phyloP scores from a whole-genome alignment of 139 green algal genomes.

The Coelastrella sp. region DNA sequence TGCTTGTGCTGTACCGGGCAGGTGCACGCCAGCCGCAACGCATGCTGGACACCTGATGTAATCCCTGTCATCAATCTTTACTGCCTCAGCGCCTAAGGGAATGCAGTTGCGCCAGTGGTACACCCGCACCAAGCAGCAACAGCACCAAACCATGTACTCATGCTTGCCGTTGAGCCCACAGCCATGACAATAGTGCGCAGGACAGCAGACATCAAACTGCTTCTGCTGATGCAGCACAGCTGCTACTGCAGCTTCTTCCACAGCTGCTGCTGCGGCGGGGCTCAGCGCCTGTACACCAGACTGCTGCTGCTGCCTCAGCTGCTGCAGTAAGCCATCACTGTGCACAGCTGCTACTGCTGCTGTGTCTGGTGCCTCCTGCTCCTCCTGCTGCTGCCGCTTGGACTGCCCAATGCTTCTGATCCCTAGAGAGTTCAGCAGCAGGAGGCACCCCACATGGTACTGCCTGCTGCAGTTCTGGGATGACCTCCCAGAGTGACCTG shows the following conservation, averaged over 20 bases:
- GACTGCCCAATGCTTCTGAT: neutral
- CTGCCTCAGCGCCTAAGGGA: neutral
- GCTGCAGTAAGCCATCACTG: constrained; percentile 11
- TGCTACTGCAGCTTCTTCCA: neutral
- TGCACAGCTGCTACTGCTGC: constrained; percentile 3
- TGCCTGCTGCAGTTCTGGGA: neutral
- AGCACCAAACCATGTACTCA: constrained; percentile 41
- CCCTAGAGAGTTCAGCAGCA: constrained; percentile 29
- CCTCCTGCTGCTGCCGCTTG: constrained; percentile 26
- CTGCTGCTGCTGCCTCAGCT: constrained; percentile 3
- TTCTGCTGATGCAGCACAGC: neutral
- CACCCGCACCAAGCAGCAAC: constrained; percentile 23
- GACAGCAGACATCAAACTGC: neutral
- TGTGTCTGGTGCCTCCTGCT: neutral
- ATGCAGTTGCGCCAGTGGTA: constrained; percentile 33
- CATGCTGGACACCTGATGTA: constrained; percentile 20
- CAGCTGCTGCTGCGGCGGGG: neutral
- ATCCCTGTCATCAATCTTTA: constrained; percentile 5
- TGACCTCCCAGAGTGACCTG: neutral
- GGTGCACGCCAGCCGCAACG: neutral
- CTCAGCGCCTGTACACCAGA: neutral
- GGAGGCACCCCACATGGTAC: constrained; percentile 22
- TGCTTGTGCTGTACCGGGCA: neutral
- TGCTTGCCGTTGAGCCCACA: constrained; percentile 36
- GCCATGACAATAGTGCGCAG: constrained; percentile 22